Evolutionary conservation across 768 basidiomycete species (phyloP).

Genomic region (Pleurotus giganteus): DNA sequence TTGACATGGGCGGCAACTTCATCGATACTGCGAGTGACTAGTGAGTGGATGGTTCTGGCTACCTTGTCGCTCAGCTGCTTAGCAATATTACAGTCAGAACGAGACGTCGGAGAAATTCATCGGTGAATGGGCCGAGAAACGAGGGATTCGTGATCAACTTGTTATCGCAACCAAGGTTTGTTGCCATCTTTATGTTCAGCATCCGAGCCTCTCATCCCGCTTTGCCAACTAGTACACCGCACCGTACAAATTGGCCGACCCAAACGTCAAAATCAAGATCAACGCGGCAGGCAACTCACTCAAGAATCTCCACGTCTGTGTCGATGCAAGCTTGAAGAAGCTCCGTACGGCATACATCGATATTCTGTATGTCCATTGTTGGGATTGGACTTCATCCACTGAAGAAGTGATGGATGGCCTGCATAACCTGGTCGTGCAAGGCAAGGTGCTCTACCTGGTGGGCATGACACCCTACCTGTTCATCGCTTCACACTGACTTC

Average conservation of each 20-base stretch:
- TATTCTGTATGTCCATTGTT: slow-evolving; percentile 44
- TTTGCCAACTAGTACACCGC: neutral
- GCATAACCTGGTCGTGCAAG: slow-evolving; percentile 45
- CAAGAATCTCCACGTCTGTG: slow-evolving; percentile 39
- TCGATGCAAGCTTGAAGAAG: slow-evolving; percentile 44
- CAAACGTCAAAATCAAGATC: slow-evolving; percentile 10
- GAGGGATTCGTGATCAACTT: slow-evolving; percentile 41
- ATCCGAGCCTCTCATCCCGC: neutral
- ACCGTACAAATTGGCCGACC: neutral
- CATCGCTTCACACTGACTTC: too few relatives aligned
- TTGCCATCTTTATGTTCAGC: too few relatives aligned
- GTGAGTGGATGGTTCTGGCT: too few relatives aligned
- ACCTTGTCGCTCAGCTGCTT: too few relatives aligned
- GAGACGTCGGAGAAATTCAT: slow-evolving; percentile 42
- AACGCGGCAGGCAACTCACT: slow-evolving; percentile 40
- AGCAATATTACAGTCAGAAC: slow-evolving; percentile 26
- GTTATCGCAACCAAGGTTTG: slow-evolving; percentile 41
- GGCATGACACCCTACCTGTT: slow-evolving; percentile 4
- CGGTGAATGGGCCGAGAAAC: slow-evolving; percentile 44
- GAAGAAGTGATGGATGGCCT: slow-evolving; percentile 58
- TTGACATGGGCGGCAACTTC: slow-evolving; percentile 39
- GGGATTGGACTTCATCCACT: slow-evolving; percentile 52
- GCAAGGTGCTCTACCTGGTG: slow-evolving; percentile 53
- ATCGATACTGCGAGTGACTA: slow-evolving; percentile 41
- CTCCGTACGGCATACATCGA: slow-evolving; percentile 47